Base-by-base conservation (phyloP, 139 green algal genomes). In the Chlorella sp. region DNA sequence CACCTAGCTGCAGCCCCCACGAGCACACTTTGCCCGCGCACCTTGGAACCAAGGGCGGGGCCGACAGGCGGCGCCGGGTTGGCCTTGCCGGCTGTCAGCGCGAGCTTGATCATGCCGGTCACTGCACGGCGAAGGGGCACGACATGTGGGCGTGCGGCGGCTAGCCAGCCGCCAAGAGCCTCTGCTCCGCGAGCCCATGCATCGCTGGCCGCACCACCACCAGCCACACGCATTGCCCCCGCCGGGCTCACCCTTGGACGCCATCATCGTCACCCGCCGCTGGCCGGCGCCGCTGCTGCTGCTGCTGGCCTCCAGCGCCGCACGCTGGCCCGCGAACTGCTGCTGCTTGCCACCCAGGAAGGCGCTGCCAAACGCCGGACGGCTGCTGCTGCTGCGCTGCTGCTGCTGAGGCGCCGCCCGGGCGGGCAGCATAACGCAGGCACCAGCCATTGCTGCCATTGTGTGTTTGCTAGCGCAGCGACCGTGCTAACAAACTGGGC, bases 61-160 rank as follows among this genome's bases (percentile, higher is more conserved):
- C 98, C 98, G 28, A 99, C 96, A 75, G 98, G 98, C 37, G 98
- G 98, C 34, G 98, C 95, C n/a, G 98, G 98, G 83, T 98, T 99
- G 37, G 98, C 98, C 96, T 99, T 99, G 79, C 98, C 98, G 37
- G 98, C 98, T 36, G 97, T 92, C 39, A 99, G 90, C 9, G 98
- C 98, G 75, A 99, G 95, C 96, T 99, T 99, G 89, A 99, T 98
- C 85, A 87, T 76, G 69, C 80, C 79, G 42, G 78, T 87, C 32
- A 87, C 69, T 81, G 83, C 78, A 89, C 26, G 32, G 12, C 34
- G 12, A 53, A 18, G 71, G n/a, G 15, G 36, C 76, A 82, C 16
- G 14, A 21, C 7, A 12, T 11, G 36, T 53, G 16, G 76, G 34
- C 11, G 76, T 32, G 34, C 12, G 34, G 76, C 36, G 14, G 30